A percentile compares a stretch with the other conserved stretches of the same genome.
Evolutionary conservation across 139 green algal genomes (phyloP).

Genomic region (Volvox africanus): DNA sequence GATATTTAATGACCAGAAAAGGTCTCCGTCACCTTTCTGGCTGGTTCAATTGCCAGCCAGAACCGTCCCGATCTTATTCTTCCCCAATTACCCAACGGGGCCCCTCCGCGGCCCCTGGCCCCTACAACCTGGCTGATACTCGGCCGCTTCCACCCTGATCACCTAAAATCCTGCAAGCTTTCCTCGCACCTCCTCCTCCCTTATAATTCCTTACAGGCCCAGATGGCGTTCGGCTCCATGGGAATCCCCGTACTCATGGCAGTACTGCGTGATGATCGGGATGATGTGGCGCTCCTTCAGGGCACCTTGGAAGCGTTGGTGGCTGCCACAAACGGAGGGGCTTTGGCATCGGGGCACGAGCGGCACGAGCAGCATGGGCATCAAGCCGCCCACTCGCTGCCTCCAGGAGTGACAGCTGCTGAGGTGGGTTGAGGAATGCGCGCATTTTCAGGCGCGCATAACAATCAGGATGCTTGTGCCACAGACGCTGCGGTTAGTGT

Average conservation of each 20-base stretch:
- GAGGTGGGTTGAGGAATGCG: constrained; percentile 2
- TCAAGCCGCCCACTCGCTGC: constrained; percentile 4
- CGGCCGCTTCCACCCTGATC: too few relatives aligned
- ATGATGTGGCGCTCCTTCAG: constrained; percentile 86
- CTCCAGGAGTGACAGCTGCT: not conserved
- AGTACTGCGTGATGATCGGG: constrained; percentile 80
- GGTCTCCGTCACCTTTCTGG: too few relatives aligned
- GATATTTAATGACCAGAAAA: too few relatives aligned
- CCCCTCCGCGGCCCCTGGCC: too few relatives aligned
- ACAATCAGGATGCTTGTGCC: too few relatives aligned
- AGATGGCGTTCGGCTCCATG: constrained; percentile 82
- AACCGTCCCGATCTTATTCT: too few relatives aligned
- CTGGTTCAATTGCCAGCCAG: too few relatives aligned
- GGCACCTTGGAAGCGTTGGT: constrained; percentile 86
- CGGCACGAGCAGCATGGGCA: not conserved
- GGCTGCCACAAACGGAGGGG: constrained; percentile 43
- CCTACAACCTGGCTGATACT: too few relatives aligned
- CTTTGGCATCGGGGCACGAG: not conserved
- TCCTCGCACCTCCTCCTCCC: not conserved
- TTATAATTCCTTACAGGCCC: constrained; percentile 53
- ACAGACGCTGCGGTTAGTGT: too few relatives aligned
- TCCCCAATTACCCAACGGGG: too few relatives aligned
- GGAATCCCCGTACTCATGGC: constrained; percentile 80
- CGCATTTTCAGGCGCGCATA: too few relatives aligned
- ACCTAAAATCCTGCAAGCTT: not conserved